A percentile compares a stretch with the other conserved stretches of the same genome.
These are phyloP conservation scores for Nasturtium officinale DNA, from an alignment of 345 rosid genomes.

Conservation along the genomic window DNA sequence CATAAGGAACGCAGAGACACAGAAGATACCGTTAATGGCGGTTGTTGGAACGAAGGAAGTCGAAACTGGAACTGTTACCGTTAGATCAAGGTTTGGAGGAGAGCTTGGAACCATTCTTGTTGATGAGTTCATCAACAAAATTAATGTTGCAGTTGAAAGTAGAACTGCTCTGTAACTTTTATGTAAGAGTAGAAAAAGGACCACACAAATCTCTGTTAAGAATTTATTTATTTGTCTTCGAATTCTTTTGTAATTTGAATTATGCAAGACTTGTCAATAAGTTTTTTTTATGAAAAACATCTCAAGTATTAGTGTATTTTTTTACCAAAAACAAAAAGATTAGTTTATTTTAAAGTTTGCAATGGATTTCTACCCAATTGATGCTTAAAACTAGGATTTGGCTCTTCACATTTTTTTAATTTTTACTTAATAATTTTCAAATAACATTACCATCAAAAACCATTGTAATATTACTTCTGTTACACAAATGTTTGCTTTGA, in stretches of 20 bases:
- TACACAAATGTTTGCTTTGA: too few relatives aligned
- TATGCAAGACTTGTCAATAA: neutral
- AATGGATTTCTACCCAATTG: neutral
- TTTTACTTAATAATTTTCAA: neutral
- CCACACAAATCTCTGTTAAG: slow-evolving; percentile 25
- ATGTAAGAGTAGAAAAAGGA: slow-evolving; percentile 27
- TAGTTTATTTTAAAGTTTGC: neutral
- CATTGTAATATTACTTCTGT: neutral
- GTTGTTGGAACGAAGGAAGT: slow-evolving; percentile 92
- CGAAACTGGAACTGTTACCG: slow-evolving; percentile 65
- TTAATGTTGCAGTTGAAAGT: slow-evolving; percentile 54
- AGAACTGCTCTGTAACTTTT: slow-evolving; percentile 50
- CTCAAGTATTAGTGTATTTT: too few relatives aligned
- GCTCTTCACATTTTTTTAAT: neutral
- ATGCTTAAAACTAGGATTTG: neutral
- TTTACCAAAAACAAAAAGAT: too few relatives aligned
- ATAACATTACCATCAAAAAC: neutral
- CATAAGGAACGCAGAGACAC: slow-evolving; percentile 88
- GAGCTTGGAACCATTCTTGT: slow-evolving; percentile 72
- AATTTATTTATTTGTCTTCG: neutral
- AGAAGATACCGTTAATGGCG: slow-evolving; percentile 86
- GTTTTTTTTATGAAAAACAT: neutral
- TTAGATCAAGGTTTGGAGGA: slow-evolving; percentile 84
- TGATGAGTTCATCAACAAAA: slow-evolving; percentile 68
- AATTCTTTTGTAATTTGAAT: slow-evolving; percentile 6